phyloP scores from a whole-genome alignment of 2,329 filamentous ascomycete species.

The Rutstroemia sp. region DNA sequence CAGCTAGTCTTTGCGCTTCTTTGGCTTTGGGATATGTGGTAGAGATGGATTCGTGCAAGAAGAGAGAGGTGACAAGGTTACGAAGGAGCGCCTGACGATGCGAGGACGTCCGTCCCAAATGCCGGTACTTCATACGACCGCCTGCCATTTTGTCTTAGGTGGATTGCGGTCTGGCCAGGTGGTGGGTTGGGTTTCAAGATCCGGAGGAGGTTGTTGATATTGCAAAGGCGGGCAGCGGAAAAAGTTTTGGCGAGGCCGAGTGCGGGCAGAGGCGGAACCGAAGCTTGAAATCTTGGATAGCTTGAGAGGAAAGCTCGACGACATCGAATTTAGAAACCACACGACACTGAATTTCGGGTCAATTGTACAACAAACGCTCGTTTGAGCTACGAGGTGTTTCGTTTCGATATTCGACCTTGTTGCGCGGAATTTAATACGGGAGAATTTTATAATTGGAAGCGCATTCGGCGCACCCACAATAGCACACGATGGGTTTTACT shows the following conservation, averaged over 20 bases:
- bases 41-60: constrained; percentile 86
- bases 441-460: constrained; percentile 3
- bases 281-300: background rate
- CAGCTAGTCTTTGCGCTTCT: constrained; percentile 86
- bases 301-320: constrained; percentile 5
- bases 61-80: constrained; percentile 90
- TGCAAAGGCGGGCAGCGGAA: background rate
- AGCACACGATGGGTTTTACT: constrained; percentile 58
- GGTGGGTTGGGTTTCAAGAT: background rate
- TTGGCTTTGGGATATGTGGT: constrained; percentile 97
- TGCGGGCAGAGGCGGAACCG: background rate
- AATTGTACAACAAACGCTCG: constrained; percentile 12
- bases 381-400: constrained; percentile 13
- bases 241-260: constrained; percentile 18
- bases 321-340: constrained; percentile 5
- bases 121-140: constrained; percentile 78
- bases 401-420: constrained; percentile 7
- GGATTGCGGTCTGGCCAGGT: background rate
- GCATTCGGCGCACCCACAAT: constrained; percentile 13
- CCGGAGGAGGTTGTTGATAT: background rate
- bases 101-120: constrained; percentile 76
- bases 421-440: background rate
- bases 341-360: constrained; percentile 1
- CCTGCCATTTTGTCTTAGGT: constrained; percentile 64
- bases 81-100: constrained; percentile 89